Evolutionary conservation across 1,284 basidiomycete genomes (phyloP).

Genomic region (Cryptococcus hybrid): DNA sequence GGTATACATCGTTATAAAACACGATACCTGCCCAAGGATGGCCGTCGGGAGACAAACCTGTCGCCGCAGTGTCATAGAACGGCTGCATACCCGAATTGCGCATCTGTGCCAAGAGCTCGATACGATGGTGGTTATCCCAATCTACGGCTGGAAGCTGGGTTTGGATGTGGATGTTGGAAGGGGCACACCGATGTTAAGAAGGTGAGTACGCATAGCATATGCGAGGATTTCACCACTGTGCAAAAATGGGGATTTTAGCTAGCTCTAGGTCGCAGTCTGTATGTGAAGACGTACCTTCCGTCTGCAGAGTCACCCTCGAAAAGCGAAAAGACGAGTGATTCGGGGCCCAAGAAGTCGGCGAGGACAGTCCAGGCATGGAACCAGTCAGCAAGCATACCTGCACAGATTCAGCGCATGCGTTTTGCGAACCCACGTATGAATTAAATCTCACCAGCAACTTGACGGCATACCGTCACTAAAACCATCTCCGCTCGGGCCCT

Average conservation of each 20-base stretch:
- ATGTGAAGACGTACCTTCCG: slow-evolving; percentile 27
- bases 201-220: slow-evolving; percentile 35
- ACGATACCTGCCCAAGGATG: slow-evolving; percentile 45
- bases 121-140: slow-evolving; percentile 46
- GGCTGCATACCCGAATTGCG: slow-evolving; percentile 51
- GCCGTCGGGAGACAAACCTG: slow-evolving; percentile 34
- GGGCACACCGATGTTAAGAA: slow-evolving; percentile 25
- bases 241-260: neutral
- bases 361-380: slow-evolving; percentile 45
- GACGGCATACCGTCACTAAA: slow-evolving; percentile 38
- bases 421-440: neutral
- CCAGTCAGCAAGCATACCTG: slow-evolving; percentile 46
- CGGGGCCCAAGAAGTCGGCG: slow-evolving; percentile 44
- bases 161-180: slow-evolving; percentile 39
- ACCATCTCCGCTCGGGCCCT: slow-evolving; percentile 31
- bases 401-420: neutral
- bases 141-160: slow-evolving; percentile 36
- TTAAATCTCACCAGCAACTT: slow-evolving; percentile 37
- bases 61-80: slow-evolving; percentile 36
- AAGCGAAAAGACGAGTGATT: slow-evolving; percentile 37
- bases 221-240: slow-evolving; percentile 36
- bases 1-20: slow-evolving; percentile 53
- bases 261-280: neutral
- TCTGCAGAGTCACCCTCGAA: slow-evolving; percentile 42
- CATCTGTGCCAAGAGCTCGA: slow-evolving; percentile 48